phyloP scores from a whole-genome alignment of 2,329 filamentous ascomycete species.

The Pseudocercospora crystallina region DNA sequence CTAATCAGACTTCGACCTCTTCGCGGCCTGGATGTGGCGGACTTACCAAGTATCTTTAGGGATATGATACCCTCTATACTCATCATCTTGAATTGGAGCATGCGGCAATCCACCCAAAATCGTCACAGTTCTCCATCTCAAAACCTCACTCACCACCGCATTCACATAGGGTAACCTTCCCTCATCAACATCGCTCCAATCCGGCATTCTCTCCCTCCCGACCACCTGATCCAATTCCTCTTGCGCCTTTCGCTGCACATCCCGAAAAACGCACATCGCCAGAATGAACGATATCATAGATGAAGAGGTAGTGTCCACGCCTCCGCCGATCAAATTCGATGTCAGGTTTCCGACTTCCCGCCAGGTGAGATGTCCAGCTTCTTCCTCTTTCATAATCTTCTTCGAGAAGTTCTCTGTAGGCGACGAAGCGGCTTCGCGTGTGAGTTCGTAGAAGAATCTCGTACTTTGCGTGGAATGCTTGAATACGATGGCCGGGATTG shows the following conservation, averaged over 20 bases:
- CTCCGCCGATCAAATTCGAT: slow-evolving; percentile 7
- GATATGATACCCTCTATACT: slow-evolving; percentile 16
- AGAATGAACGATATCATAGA: slow-evolving; percentile 11
- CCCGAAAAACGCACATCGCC: not conserved
- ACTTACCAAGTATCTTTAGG: slow-evolving; percentile 11
- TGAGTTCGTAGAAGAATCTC: not conserved
- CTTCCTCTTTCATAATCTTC: not conserved
- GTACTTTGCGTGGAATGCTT: not conserved
- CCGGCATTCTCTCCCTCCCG: slow-evolving; percentile 25
- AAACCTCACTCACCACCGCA: slow-evolving; percentile 32
- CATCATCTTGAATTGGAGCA: slow-evolving; percentile 30
- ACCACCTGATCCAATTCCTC: slow-evolving; percentile 30
- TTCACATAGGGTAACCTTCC: slow-evolving; percentile 27
- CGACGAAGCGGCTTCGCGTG: not conserved
- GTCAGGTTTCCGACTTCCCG: not conserved
- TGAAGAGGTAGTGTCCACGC: slow-evolving; percentile 4
- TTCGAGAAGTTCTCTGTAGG: not conserved
- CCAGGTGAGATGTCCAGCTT: not conserved
- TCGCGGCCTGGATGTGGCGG: no score
- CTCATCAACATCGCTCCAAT: slow-evolving; percentile 31
- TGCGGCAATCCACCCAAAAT: slow-evolving; percentile 36
- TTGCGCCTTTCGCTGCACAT: slow-evolving; percentile 21
- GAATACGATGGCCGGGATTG: not conserved
- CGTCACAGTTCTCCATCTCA: slow-evolving; percentile 34
- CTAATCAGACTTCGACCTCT: no score